Evolutionary conservation across 768 basidiomycete species (phyloP), one percentile per base, ranked within the genome.

Genomic region (Rubroboletus pulcherrimus): DNA sequence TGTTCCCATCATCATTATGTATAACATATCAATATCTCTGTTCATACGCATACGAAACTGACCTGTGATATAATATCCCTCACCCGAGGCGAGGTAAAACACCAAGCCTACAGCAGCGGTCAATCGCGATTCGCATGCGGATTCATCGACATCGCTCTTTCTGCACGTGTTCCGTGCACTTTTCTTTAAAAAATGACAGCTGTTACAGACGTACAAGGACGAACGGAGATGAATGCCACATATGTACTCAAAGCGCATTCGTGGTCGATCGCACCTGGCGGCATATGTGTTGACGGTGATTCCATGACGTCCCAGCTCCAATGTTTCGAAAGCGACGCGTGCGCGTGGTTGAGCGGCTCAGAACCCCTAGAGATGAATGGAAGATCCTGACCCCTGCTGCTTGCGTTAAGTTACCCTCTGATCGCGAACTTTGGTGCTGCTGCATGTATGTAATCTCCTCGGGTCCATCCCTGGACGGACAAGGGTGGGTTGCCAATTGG

Each of bases 211-310:
- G 9, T 45, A 7, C 49, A 51, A 19, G 14, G 41, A 14, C 14
- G 19, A 31, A 14, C 41, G 43, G 45, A 49, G n/a, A 51, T n/a
- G 31, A 34, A 48, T 30, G 24, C 10, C 42, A 53, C 72, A 66
- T 56, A 21, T 21, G 21, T 21, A 21, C 21, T 21, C 21, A 21
- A 21, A 21, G 21, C 21, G 21, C 21, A 21, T 21, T 2, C 21
- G 21, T 21, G 21, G 21, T 21, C 2, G 21, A n/a, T n/a, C n/a
- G n/a, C n/a, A n/a, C n/a, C n/a, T n/a, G 21, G 26, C 26, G 26
- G 26, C 26, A 26, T 77, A 77, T 2, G 74, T 71, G 37, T 79
- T 79, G 17, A 77, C 76, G 1, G 73, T 77, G 35, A 78, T 79
- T 7, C 63, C 63, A 52, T 77, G 57, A 29, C 57, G 58, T 8